phyloP scores from a whole-genome alignment of 2,329 filamentous ascomycete genomes.

The Dendryphion nanum region DNA sequence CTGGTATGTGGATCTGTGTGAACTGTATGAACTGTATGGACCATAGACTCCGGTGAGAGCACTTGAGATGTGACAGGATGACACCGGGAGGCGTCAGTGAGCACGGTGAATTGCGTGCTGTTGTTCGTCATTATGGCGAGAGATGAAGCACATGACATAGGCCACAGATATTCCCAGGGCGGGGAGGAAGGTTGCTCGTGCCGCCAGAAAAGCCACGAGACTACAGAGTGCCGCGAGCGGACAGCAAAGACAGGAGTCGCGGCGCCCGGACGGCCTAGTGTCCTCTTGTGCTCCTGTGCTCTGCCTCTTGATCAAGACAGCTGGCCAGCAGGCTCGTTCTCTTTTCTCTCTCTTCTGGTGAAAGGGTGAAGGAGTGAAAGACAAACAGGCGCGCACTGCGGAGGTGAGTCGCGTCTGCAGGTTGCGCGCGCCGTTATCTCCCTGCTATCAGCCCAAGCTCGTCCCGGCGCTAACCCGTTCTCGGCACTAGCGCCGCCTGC shows the following conservation, averaged over 20 bases:
- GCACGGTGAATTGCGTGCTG: slow-evolving; percentile 23
- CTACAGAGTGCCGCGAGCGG: not conserved
- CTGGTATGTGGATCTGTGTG: too few species aligned
- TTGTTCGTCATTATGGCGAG: slow-evolving; percentile 1
- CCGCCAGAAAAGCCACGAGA: not conserved
- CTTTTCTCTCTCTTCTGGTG: not conserved
- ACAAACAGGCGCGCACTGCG: not conserved
- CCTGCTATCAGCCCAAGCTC: not conserved
- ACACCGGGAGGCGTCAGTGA: not conserved
- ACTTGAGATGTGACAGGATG: too few species aligned
- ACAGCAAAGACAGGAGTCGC: too few species aligned
- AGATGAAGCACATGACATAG: not conserved
- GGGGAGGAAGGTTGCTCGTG: slow-evolving; percentile 1
- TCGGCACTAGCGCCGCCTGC: too few species aligned
- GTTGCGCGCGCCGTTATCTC: not conserved
- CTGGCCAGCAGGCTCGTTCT: not conserved
- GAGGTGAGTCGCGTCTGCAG: not conserved
- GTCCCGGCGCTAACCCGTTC: too few species aligned
- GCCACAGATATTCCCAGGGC: not conserved
- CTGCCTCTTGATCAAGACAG: not conserved
- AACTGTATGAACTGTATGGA: too few species aligned
- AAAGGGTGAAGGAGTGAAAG: not conserved
- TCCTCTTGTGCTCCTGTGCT: slow-evolving; percentile 4
- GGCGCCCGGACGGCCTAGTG: too few species aligned
- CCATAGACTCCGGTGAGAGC: too few species aligned